Evolutionary conservation across 768 basidiomycete genomes (phyloP).

Genomic region (Phylloporus sp.): DNA sequence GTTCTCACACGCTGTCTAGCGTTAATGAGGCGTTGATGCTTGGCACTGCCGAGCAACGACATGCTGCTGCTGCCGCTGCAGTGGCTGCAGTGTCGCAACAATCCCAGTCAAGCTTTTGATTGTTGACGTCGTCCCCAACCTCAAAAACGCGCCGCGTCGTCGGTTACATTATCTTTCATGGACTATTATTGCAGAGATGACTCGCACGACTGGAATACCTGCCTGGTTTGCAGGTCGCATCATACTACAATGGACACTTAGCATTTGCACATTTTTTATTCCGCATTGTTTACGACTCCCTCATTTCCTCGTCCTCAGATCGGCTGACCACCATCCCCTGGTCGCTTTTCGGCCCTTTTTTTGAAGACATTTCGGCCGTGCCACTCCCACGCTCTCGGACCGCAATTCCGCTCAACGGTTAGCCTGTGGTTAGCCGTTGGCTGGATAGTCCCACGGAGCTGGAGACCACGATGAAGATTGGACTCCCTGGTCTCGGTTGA

Average conservation of each 20-base stretch:
- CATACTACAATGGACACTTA: constrained; percentile 42
- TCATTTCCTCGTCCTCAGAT: constrained; percentile 12
- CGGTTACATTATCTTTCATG: constrained; percentile 37
- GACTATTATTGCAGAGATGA: constrained; percentile 36
- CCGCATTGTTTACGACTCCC: constrained; percentile 39
- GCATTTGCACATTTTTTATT: constrained; percentile 36
- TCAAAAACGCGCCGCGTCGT: constrained; percentile 24
- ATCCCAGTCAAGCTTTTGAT: constrained; percentile 43
- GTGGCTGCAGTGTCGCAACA: constrained; percentile 47
- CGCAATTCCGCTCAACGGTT: constrained; percentile 27
- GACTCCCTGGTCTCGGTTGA: constrained; percentile 49
- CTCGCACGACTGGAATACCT: constrained; percentile 43
- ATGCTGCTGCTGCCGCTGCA: constrained; percentile 53
- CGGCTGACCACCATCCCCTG: constrained; percentile 15
- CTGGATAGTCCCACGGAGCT: constrained; percentile 16
- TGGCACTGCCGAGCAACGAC: constrained; percentile 70
- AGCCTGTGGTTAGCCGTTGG: constrained; percentile 38
- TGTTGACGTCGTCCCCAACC: constrained; percentile 22
- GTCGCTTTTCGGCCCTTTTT: constrained; percentile 14
- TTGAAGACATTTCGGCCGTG: constrained; percentile 47
- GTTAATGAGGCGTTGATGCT: constrained; percentile 90
- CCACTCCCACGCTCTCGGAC: constrained; percentile 40
- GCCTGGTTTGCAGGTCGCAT: constrained; percentile 59
- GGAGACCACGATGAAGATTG: constrained; percentile 47
- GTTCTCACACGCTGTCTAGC: constrained; percentile 26